phyloP scores from a whole-genome alignment of 2,329 filamentous ascomycete species.

The Mollisiaceae sp. region DNA sequence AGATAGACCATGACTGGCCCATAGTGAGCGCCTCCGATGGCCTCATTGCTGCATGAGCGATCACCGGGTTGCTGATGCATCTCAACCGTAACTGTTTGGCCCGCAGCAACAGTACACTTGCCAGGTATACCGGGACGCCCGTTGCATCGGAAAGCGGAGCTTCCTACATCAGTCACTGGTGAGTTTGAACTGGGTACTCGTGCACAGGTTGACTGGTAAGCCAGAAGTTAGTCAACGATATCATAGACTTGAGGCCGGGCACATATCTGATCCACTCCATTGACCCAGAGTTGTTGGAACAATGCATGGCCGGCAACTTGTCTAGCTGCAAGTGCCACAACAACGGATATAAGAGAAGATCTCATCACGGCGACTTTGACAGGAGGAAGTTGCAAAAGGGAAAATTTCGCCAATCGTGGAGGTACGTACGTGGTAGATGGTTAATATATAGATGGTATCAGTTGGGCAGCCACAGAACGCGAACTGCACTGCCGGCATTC shows the following conservation, averaged over 20 bases:
- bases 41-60: slow-evolving; percentile 52
- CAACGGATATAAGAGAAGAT: slow-evolving; percentile 19
- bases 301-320: slow-evolving; percentile 52
- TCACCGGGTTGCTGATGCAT: slow-evolving; percentile 61
- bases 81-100: slow-evolving; percentile 57
- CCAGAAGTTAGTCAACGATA: slow-evolving; percentile 54
- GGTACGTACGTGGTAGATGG: not conserved
- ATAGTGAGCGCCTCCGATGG: slow-evolving; percentile 59
- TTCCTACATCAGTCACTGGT: slow-evolving; percentile 55
- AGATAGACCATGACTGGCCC: slow-evolving; percentile 59
- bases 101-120: slow-evolving; percentile 42
- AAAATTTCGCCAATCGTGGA: not conserved
- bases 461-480: not conserved
- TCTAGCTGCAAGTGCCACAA: slow-evolving; percentile 20
- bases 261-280: slow-evolving; percentile 50
- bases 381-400: not conserved
- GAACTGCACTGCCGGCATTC: slow-evolving; percentile 5
- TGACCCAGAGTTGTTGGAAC: slow-evolving; percentile 47
- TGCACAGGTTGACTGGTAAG: slow-evolving; percentile 52
- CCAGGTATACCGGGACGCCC: slow-evolving; percentile 43
- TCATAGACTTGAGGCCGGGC: slow-evolving; percentile 49
- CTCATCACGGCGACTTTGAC: slow-evolving; percentile 16
- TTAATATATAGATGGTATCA: not conserved
- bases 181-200: slow-evolving; percentile 56
- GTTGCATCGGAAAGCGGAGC: slow-evolving; percentile 56